Evolutionary conservation across 2,329 filamentous ascomycete species (phyloP).

Genomic region (Aspergillus glaucus): DNA sequence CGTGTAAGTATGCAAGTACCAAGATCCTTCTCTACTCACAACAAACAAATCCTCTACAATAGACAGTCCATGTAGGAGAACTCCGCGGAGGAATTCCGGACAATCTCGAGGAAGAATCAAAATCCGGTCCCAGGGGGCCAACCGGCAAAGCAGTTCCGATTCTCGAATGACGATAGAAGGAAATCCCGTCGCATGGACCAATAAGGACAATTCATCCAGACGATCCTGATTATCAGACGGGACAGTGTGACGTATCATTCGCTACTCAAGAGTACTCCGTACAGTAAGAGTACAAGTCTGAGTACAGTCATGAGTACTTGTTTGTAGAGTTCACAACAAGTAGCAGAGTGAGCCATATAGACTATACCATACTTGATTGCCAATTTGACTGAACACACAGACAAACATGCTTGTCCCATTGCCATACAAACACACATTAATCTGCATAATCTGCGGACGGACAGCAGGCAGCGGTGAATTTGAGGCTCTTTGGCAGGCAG

Average conservation of each 20-base stretch:
- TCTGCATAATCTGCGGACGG: no score
- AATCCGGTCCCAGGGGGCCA: no score
- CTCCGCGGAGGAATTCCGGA: no score
- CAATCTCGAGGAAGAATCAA: no score
- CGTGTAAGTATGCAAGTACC: no score
- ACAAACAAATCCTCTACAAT: no score
- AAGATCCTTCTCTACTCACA: no score
- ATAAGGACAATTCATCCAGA: background rate
- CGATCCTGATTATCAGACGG: constrained; percentile 6
- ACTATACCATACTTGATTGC: no score
- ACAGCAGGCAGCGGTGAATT: background rate
- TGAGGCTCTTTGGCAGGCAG: background rate
- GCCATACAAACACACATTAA: background rate
- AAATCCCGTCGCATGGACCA: background rate
- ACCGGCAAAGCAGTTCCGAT: constrained; percentile 2
- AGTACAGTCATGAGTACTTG: no score
- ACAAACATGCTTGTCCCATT: background rate
- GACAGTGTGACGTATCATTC: background rate
- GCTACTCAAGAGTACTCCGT: no score
- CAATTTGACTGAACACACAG: background rate
- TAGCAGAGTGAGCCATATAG: no score
- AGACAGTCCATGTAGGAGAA: background rate
- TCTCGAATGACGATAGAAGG: constrained; percentile 24
- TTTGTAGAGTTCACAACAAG: no score
- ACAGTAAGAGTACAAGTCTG: background rate